Evolutionary conservation across 805 yeast species (phyloP), one percentile per base, ranked within the genome.

Genomic region (Cyberlindnera petersonii): DNA sequence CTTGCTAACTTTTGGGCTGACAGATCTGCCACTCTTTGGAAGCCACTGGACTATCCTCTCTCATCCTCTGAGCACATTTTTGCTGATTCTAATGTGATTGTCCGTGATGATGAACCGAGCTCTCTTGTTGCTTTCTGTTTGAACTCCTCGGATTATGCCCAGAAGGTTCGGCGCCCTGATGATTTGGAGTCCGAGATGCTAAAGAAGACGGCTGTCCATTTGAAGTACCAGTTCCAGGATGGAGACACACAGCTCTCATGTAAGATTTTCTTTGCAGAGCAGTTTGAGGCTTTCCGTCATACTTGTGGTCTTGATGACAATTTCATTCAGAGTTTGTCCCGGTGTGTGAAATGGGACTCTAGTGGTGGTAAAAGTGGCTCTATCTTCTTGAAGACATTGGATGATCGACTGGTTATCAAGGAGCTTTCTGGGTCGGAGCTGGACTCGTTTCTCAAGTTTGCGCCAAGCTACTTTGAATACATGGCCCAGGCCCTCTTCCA

Each of bases 361-460:
- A 76, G 81, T 20, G 99, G 99, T 27, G 99, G 99, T 26, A 93
- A 93, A 57, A 86, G 96, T 59, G 97, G 98, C 0, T 87, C 96
- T 3, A 86, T 87, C 3, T 93, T 93, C 59, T 67, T 93, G 60
- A 93, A 93, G 56, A 93, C 98, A 0, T 64, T 86, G 31, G 98
- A 93, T 63, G 86, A 88, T 55, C 65, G 98, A 43, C 81, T 88
- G 47, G 85, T 93, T 36, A 77, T 93, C 31, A 93, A 93, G 62
- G 96, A 93, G 55, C 66, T 93, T 30, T 81, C 95, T 5, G 86
- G 83, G 49, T 72, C 84, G 2, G 99, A 93, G 60, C 68, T 91
- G 40, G 98, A 93, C 49, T 86, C 97, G 11, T 93, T 93, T 68
- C 84, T 89, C 21, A 85, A 84, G 42, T 87, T 94, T 68, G 97